Evolutionary conservation across 768 basidiomycete genomes (phyloP), one percentile per base, ranked within the genome.

Genomic region (Leccinum uliginosum): DNA sequence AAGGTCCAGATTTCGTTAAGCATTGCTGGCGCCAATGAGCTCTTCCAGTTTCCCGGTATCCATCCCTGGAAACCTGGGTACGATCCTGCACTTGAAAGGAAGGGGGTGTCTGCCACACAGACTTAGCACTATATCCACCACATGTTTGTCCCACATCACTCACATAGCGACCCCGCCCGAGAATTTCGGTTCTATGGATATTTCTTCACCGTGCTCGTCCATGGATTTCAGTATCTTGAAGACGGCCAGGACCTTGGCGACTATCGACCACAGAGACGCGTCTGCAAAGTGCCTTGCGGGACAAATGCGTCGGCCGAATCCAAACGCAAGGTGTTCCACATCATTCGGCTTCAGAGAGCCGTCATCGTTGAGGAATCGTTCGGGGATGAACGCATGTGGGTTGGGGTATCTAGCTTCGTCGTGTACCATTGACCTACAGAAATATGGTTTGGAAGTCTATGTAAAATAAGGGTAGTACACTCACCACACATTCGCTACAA

Each of bases 401-500:
- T 38, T 38, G 35, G 17, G 15, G 6, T 43, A 43, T 4, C 40
- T 43, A 10, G 19, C 9, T 21, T 43, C 2, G 40, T 43, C 19
- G 40, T 43, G 10, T 43, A 21, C 19, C 40, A 43, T 43, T 11
- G 35, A 38, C 35, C 35, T 38, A n/a, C 6, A 32, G 32, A 14
- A 32, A 32, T 6, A 38, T 4, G 14, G 14, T n/a, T n/a, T 38
- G 3, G 17, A 38, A 8, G 8, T 35, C 14, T 35, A 17, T 35
- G 12, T 35, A 14, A 17, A 17, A 35, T 15, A 17, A 15, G 3
- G 12, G 15, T 35, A 35, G 35, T 17, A 43, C 44, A 23, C 64
- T 6, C 54, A 58, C 57, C 59, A 60, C 8, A 58, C 8, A 14
- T 58, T 60, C 3, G 53, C 24, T 1, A 60, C 5, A 5, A 58